Percentiles rank a stretch among this genome's conserved stretches.
Conservation (phyloP, 768 basidiomycete genomes). For the Scleroderma citrinum region DNA sequence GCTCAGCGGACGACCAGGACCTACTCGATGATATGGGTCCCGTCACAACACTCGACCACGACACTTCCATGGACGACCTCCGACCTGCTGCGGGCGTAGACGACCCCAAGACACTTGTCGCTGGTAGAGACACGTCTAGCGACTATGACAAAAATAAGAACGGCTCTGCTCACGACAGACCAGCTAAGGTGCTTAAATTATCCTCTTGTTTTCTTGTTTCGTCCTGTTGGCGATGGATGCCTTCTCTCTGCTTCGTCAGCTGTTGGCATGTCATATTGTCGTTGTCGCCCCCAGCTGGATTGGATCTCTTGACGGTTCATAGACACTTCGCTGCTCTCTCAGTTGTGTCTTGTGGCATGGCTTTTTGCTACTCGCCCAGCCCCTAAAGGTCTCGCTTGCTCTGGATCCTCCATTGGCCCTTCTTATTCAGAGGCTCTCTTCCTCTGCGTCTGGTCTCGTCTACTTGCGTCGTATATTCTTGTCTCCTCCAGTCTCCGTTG, state of each 20-base stretch:
- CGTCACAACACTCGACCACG: slow-evolving; percentile 43
- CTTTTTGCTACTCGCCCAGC: neutral
- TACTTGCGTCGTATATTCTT: slow-evolving; percentile 38
- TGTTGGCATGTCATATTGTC: slow-evolving; percentile 12
- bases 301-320: slow-evolving; percentile 1
- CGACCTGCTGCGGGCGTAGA: slow-evolving; percentile 10
- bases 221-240: slow-evolving; percentile 12
- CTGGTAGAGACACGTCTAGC: slow-evolving; percentile 42
- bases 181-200: slow-evolving; percentile 84
- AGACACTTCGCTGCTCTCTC: no score
- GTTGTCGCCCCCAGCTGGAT: neutral
- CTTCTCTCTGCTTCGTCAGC: slow-evolving; percentile 10
- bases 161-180: slow-evolving; percentile 60
- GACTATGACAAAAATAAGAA: slow-evolving; percentile 30
- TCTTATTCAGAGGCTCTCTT: slow-evolving; percentile 29
- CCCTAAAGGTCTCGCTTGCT: slow-evolving; percentile 15
- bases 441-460: slow-evolving; percentile 30
- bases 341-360: no score
- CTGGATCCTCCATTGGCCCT: slow-evolving; percentile 29
- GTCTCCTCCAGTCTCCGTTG: slow-evolving; percentile 36
- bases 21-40: slow-evolving; percentile 43
- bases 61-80: slow-evolving; percentile 26
- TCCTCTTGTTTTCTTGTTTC: slow-evolving; percentile 30
- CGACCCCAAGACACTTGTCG: slow-evolving; percentile 8
- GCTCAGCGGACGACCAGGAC: slow-evolving; percentile 38